Evolutionary conservation across 352 stramenopile genomes (phyloP).

Genomic region (Globisporangium nagaii): DNA sequence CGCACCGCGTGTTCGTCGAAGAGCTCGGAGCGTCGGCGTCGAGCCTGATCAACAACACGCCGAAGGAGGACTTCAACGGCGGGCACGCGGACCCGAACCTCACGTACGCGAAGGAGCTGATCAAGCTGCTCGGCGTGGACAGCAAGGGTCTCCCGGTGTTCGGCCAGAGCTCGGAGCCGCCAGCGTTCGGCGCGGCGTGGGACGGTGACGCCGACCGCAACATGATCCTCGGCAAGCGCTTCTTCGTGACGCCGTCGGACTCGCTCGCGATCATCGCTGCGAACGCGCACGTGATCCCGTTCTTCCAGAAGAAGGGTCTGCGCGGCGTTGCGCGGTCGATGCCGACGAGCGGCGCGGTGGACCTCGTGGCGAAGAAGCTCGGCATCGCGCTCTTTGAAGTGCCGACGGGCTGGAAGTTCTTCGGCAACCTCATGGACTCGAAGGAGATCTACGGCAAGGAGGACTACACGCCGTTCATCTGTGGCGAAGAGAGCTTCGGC

Average conservation of each 20-base stretch:
- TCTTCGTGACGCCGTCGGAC: conserved; percentile 99
- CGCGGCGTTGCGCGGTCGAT: conserved; percentile 97
- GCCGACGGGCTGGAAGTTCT: conserved; percentile 99
- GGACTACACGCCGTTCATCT: conserved; percentile 99
- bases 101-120: conserved; percentile 96
- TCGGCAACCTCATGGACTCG: conserved; percentile 99
- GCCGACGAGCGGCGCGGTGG: conserved; percentile 96
- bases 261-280: conserved; percentile 98
- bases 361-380: conserved; percentile 95
- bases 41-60: conserved; percentile 90
- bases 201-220: conserved; percentile 99
- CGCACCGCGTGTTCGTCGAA: conserved; percentile 94
- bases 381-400: conserved; percentile 96
- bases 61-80: conserved; percentile 96
- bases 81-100: conserved; percentile 99
- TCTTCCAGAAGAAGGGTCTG: conserved; percentile 93
- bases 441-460: conserved; percentile 93
- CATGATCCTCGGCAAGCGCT: conserved; percentile 97
- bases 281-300: conserved; percentile 95
- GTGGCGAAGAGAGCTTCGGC: conserved; percentile 98
- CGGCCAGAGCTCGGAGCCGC: conserved; percentile 69
- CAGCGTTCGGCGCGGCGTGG: conserved; percentile 93
- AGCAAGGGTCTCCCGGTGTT: conserved; percentile 66
- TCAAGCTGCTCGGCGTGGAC: conserved; percentile 95
- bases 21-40: conserved; percentile 87